Percentiles rank a stretch among this genome's conserved stretches.
Conservation (phyloP, 176 grass and related monocot species). For the Otatea glauca region DNA sequence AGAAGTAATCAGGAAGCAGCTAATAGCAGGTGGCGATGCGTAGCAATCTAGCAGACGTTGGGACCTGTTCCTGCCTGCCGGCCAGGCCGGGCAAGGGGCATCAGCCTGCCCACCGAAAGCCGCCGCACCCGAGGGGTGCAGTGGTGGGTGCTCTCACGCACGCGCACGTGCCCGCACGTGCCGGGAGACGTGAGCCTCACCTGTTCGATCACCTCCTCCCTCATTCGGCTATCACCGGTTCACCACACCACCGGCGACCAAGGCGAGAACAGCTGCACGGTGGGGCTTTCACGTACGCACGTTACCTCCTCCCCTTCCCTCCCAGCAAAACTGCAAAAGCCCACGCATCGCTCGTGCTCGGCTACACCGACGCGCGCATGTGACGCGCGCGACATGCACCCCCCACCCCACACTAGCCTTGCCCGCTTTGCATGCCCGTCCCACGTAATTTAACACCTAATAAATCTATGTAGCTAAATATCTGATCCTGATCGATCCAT, state of each 20-base stretch:
- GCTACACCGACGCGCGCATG: constrained; percentile 40
- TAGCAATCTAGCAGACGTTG: neutral
- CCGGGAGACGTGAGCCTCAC: constrained; percentile 54
- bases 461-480: constrained; percentile 19
- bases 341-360: neutral
- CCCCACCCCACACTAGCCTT: neutral
- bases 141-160: constrained; percentile 55
- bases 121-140: neutral
- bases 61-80: neutral
- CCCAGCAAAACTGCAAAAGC: constrained; percentile 3
- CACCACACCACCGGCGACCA: constrained; percentile 19
- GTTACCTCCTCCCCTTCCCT: neutral
- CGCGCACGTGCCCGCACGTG: constrained; percentile 67
- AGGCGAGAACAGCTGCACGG: neutral
- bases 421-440: constrained; percentile 23
- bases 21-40: neutral
- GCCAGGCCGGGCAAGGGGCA: constrained; percentile 11
- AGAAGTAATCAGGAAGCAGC: neutral
- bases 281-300: neutral
- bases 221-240: neutral
- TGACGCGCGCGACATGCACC: constrained; percentile 22
- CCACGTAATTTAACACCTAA: constrained; percentile 7
- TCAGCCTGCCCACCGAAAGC: constrained; percentile 38
- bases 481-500: constrained; percentile 6
- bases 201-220: constrained; percentile 29